Conservation (phyloP, 306 rosid genomes). For the Astragalus membranaceus region DNA sequence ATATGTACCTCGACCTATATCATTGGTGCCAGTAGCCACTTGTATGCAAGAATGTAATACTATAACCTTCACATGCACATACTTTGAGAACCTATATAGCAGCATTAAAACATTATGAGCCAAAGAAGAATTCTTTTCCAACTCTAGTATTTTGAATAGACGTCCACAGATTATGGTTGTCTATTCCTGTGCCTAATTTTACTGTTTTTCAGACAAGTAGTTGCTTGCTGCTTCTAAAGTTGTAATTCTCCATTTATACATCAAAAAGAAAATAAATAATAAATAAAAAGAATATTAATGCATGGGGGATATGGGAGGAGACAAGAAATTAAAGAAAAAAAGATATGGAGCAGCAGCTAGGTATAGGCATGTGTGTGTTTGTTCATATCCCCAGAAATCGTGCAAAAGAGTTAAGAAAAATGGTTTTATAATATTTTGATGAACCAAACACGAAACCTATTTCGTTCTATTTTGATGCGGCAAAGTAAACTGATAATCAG, state of each 20-base stretch:
- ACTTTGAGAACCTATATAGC: slow-evolving; percentile 26
- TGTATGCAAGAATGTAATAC: slow-evolving; percentile 19
- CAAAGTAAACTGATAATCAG: slow-evolving; percentile 66
- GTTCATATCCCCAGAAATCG: slow-evolving; percentile 32
- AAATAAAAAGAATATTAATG: too few relatives aligned
- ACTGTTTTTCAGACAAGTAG: slow-evolving; percentile 41
- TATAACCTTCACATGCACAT: slow-evolving; percentile 39
- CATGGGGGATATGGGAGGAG: too few relatives aligned
- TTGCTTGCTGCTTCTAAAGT: slow-evolving; percentile 43
- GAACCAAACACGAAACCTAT: slow-evolving; percentile 72
- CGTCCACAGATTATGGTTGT: slow-evolving; percentile 35
- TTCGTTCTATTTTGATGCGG: slow-evolving; percentile 51
- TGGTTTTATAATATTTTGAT: slow-evolving; percentile 32
- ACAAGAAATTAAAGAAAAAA: not conserved
- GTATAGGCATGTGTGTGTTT: not conserved
- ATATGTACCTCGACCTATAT: slow-evolving; percentile 37
- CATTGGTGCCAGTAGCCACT: slow-evolving; percentile 33
- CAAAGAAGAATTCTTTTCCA: slow-evolving; percentile 24
- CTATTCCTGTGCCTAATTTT: slow-evolving; percentile 34
- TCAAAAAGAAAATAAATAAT: not conserved
- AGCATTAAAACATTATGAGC: slow-evolving; percentile 27
- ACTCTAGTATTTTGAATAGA: slow-evolving; percentile 30
- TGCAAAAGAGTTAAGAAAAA: slow-evolving; percentile 1
- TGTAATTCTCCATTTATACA: slow-evolving; percentile 29
- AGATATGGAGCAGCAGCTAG: slow-evolving; percentile 11